A percentile compares a stretch with the other conserved stretches of the same genome.
phyloP scores from a whole-genome alignment of 352 stramenopile species.

The Thraustotheca clavata region DNA sequence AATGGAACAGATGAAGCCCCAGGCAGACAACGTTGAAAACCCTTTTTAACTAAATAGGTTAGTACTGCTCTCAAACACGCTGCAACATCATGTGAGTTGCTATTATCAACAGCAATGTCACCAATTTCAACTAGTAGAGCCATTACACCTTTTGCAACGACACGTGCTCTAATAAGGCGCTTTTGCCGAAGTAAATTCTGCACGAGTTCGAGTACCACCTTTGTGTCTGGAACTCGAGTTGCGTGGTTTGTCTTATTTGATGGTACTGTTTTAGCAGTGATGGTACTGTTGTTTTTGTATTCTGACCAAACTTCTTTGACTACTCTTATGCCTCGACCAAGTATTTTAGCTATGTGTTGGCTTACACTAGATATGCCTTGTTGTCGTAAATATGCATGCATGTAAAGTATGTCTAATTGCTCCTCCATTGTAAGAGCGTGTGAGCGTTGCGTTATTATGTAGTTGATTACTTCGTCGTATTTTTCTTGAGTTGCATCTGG shows the following conservation, averaged over 20 bases:
- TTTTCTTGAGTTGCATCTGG: background rate
- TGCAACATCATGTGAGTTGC: background rate
- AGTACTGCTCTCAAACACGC: background rate
- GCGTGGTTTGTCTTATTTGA: background rate
- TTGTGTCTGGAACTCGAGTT: background rate
- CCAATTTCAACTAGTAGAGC: background rate
- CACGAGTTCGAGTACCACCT: background rate
- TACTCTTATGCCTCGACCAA: background rate
- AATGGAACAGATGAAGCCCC: background rate
- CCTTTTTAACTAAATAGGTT: background rate
- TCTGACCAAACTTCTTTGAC: background rate
- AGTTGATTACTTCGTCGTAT: background rate
- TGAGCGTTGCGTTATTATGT: background rate
- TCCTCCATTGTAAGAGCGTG: background rate
- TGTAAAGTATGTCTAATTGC: background rate
- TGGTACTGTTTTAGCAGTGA: background rate
- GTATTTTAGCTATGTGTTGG: background rate
- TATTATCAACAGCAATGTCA: background rate
- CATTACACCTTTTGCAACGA: background rate
- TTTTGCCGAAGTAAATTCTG: background rate
- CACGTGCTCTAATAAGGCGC: background rate
- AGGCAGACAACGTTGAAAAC: background rate
- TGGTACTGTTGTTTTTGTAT: background rate
- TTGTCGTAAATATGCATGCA: background rate
- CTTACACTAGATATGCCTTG: background rate